Evolutionary conservation across 2,329 filamentous ascomycete genomes (phyloP).

Genomic region (Aspergillus novofumigatus): DNA sequence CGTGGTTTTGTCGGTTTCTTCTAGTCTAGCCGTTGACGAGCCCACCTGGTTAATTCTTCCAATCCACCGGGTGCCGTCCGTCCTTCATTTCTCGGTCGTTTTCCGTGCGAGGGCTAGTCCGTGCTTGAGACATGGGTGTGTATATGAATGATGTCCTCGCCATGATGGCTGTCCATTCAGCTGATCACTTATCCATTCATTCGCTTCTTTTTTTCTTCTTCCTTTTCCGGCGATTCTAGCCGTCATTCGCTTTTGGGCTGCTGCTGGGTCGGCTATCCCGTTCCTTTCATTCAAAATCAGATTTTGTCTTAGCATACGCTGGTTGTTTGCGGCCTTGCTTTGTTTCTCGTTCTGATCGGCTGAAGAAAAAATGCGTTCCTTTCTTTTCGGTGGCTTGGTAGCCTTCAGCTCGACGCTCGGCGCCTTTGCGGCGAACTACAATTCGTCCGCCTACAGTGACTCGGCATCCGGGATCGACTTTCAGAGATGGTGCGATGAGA

Average conservation of each 20-base stretch:
- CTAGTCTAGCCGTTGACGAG: neutral
- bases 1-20: neutral
- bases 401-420: slow-evolving; percentile 13
- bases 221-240: slow-evolving; percentile 1
- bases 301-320: neutral
- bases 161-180: slow-evolving; percentile 1
- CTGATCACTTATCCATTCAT: slow-evolving; percentile 1
- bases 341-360: slow-evolving; percentile 4
- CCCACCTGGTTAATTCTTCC: neutral
- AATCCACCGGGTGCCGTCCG: neutral
- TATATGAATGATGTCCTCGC: slow-evolving; percentile 11
- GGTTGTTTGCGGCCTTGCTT: slow-evolving; percentile 1
- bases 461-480: slow-evolving; percentile 13
- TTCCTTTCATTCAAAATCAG: slow-evolving; percentile 8
- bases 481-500: slow-evolving; percentile 15
- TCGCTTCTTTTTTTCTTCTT: slow-evolving; percentile 3
- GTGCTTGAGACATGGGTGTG: neutral
- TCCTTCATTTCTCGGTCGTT: neutral
- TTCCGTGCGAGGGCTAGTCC: neutral
- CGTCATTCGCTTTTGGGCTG: slow-evolving; percentile 12
- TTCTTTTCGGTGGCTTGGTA: slow-evolving; percentile 6
- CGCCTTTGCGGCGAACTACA: slow-evolving; percentile 7
- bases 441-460: slow-evolving; percentile 16
- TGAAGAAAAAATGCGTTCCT: slow-evolving; percentile 10
- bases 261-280: slow-evolving; percentile 13